These are phyloP conservation scores for Monosporozyma yasuniensis DNA, from an alignment of 805 yeast species.

Conservation along the genomic window DNA sequence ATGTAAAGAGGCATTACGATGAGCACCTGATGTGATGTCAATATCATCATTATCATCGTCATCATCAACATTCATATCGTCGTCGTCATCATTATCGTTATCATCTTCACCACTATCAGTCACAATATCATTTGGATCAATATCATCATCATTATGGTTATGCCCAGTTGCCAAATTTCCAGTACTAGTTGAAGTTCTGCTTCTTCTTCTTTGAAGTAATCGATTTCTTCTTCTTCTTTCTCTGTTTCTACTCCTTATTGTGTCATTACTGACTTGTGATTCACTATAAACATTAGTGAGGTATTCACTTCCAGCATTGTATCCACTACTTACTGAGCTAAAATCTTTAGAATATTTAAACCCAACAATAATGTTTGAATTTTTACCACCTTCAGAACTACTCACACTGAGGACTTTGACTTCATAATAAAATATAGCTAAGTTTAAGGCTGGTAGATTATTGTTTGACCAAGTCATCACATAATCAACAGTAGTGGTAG, in stretches of 20 bases:
- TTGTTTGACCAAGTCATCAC: constrained; percentile 25
- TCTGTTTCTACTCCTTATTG: background rate
- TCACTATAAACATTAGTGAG: background rate
- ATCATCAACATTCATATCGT: background rate
- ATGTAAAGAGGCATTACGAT: background rate
- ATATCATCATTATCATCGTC: background rate
- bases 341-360: constrained; percentile 17
- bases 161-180: background rate
- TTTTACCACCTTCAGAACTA: constrained; percentile 20
- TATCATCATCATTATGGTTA: background rate
- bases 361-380: constrained; percentile 25
- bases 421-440: constrained; percentile 27
- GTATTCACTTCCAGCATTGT: background rate
- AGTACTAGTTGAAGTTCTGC: background rate
- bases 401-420: constrained; percentile 20
- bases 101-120: constrained; percentile 2
- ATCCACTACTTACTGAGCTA: background rate
- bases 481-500: constrained; percentile 17
- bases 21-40: background rate
- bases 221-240: background rate
- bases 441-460: constrained; percentile 13
- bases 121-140: background rate
- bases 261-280: background rate
- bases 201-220: background rate
- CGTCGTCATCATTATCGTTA: constrained; percentile 1